phyloP scores from a whole-genome alignment of 1,284 basidiomycete species.

The Microstroma glucosiphilum region DNA sequence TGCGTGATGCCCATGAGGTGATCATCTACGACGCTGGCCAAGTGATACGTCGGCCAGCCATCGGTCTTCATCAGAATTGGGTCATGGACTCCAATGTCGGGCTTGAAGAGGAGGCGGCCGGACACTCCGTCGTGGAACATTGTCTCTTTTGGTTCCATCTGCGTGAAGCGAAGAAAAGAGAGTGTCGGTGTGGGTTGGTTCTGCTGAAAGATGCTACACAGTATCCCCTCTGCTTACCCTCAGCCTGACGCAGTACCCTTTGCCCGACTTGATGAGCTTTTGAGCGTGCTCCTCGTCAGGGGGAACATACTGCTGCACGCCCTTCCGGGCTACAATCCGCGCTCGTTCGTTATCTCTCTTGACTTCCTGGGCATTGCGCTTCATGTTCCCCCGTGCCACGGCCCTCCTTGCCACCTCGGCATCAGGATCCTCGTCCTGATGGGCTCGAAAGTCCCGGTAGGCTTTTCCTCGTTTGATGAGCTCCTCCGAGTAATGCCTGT shows the following conservation, averaged over 20 bases:
- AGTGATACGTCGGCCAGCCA: slow-evolving; percentile 88
- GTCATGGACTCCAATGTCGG: slow-evolving; percentile 62
- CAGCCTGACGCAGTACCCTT: slow-evolving; percentile 75
- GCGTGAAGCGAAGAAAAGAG: slow-evolving; percentile 5
- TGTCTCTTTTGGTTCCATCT: background rate
- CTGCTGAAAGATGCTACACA: no score
- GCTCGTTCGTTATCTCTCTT: no score
- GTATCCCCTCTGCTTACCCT: slow-evolving; percentile 59
- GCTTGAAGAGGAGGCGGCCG: slow-evolving; percentile 61
- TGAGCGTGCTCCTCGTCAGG: slow-evolving; percentile 70
- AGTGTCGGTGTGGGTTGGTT: no score
- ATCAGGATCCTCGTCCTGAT: background rate
- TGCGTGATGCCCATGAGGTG: slow-evolving; percentile 92
- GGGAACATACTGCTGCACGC: slow-evolving; percentile 67
- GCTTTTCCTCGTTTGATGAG: slow-evolving; percentile 79
- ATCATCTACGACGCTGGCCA: slow-evolving; percentile 93
- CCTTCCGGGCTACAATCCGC: no score
- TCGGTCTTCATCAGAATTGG: slow-evolving; percentile 89
- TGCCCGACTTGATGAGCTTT: slow-evolving; percentile 65
- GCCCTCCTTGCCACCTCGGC: no score
- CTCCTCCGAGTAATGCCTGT: slow-evolving; percentile 65
- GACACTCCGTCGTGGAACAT: slow-evolving; percentile 65
- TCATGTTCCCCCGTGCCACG: no score
- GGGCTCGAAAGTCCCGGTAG: slow-evolving; percentile 84
- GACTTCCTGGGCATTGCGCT: no score